These are phyloP conservation scores for Zea luxurians DNA, from an alignment of 176 grass and related monocot species.

Conservation along the genomic window DNA sequence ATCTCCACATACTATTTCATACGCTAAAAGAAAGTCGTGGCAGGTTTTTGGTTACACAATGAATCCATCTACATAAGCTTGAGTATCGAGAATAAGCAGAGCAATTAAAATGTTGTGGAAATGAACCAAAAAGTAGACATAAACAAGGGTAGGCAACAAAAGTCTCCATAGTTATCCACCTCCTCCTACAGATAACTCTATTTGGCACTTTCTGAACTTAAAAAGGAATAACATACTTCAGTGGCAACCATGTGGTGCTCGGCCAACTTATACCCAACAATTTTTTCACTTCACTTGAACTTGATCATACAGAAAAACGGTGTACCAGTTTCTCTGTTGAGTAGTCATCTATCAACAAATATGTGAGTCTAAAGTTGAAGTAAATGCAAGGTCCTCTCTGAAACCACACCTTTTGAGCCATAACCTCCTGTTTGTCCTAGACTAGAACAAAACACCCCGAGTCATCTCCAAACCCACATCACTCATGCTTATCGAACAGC, in stretches of 20 bases:
- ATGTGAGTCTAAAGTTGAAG: neutral
- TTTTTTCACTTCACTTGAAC: neutral
- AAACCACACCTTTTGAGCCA: too few species aligned
- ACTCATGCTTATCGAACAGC: neutral
- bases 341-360: neutral
- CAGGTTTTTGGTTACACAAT: too few species aligned
- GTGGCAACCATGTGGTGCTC: neutral
- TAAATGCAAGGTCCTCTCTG: too few species aligned
- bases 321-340: neutral
- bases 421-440: too few species aligned
- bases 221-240: neutral
- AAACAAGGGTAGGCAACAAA: too few species aligned
- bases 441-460: neutral
- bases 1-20: neutral
- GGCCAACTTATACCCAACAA: neutral
- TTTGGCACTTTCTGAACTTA: neutral
- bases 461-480: neutral
- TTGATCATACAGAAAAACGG: too few species aligned
- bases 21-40: neutral
- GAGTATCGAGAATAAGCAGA: too few species aligned
- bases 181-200: slow-evolving; percentile 1
- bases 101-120: too few species aligned
- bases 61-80: too few species aligned
- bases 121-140: too few species aligned
- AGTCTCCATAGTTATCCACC: neutral